Evolutionary conservation across 1,284 basidiomycete species (phyloP).

Genomic region (Ustilago lituana): DNA sequence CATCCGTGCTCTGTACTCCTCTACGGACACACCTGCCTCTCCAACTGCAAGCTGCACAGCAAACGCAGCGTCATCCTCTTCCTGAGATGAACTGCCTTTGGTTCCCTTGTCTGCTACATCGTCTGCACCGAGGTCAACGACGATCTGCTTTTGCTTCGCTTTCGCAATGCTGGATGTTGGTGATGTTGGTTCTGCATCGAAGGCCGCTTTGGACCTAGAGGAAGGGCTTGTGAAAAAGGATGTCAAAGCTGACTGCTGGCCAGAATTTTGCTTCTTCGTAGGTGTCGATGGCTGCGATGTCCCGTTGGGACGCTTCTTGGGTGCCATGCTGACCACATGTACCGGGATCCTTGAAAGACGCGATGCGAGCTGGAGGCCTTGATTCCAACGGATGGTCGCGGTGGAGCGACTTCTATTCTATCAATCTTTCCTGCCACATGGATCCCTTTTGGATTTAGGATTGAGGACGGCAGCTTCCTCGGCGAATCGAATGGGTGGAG

Average conservation of each 20-base stretch:
- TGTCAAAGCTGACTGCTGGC: constrained; percentile 36
- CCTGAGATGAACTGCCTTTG: constrained; percentile 2
- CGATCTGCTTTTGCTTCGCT: constrained; percentile 18
- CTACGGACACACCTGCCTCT: constrained; percentile 20
- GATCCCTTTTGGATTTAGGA: no score
- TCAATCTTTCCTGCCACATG: no score
- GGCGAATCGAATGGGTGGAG: no score
- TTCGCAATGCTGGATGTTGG: constrained; percentile 9
- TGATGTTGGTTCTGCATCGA: constrained; percentile 9
- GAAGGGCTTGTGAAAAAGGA: constrained; percentile 48
- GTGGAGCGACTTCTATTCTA: no score
- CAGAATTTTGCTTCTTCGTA: constrained; percentile 29
- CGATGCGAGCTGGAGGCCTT: no score
- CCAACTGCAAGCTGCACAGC: constrained; percentile 39
- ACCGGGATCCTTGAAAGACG: no score
- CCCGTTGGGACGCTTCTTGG: constrained; percentile 29
- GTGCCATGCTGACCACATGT: constrained; percentile 38
- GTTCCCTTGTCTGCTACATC: background rate
- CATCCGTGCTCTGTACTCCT: constrained; percentile 20
- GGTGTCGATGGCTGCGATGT: constrained; percentile 29
- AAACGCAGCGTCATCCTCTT: constrained; percentile 37
- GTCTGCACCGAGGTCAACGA: background rate
- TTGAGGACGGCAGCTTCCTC: no score
- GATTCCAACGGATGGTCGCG: no score
- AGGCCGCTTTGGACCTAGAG: constrained; percentile 2